These are phyloP conservation scores for Plantago major DNA, from an alignment of 257 asterid species.

Conservation along the genomic window DNA sequence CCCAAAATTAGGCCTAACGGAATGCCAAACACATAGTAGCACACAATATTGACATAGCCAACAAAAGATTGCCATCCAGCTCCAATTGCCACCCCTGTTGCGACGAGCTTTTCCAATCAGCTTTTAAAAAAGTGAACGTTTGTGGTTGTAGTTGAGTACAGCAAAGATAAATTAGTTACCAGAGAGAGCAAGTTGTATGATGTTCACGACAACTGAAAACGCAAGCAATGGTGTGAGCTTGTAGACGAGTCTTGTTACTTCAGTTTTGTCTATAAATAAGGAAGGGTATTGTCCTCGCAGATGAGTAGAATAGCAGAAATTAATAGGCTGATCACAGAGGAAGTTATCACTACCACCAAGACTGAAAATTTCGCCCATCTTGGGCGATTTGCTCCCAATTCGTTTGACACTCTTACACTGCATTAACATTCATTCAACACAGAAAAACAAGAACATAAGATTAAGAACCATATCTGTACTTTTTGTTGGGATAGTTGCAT, in stretches of 20 bases:
- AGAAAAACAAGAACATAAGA: background rate
- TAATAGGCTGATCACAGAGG: conserved; percentile 31
- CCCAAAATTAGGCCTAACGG: conserved; percentile 41
- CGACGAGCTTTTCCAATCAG: background rate
- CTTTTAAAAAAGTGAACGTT: background rate
- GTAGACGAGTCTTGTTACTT: conserved; percentile 34
- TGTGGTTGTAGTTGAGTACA: too few species aligned
- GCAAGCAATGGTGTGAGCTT: conserved; percentile 49
- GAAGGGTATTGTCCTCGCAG: conserved; percentile 33
- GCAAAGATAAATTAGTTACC: conserved; percentile 19
- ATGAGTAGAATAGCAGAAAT: conserved; percentile 27
- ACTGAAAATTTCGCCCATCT: conserved; percentile 36
- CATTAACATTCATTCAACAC: background rate
- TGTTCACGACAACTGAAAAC: conserved; percentile 32
- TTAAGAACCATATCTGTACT: too few species aligned
- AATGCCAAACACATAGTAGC: conserved; percentile 41
- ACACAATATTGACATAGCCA: conserved; percentile 33
- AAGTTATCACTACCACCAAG: conserved; percentile 30
- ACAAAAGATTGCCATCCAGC: conserved; percentile 59
- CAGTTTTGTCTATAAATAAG: conserved; percentile 28
- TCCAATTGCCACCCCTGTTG: conserved; percentile 48
- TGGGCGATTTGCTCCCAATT: conserved; percentile 41
- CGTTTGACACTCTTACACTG: conserved; percentile 59
- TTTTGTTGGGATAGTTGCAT: background rate
- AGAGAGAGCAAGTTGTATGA: conserved; percentile 40